Conservation (phyloP, 345 rosid species). For the Brassica incana region DNA sequence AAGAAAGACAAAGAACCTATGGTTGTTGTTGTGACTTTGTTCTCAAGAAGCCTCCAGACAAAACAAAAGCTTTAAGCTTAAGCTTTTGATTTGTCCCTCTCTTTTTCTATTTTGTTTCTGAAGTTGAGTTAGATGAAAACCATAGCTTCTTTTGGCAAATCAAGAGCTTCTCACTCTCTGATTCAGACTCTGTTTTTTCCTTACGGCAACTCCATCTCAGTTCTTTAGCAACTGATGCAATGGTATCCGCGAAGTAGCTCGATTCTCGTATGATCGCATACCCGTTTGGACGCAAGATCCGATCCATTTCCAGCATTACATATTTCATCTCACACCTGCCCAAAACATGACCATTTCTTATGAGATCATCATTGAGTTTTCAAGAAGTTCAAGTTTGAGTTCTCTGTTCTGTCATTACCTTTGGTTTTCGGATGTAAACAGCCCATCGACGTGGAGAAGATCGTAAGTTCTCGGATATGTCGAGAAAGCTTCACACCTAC, state of each 20-base stretch:
- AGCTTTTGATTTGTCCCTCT: slow-evolving; percentile 17
- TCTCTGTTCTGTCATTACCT: slow-evolving; percentile 51
- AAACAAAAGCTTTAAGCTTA: slow-evolving; percentile 25
- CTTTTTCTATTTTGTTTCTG: slow-evolving; percentile 12
- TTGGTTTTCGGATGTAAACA: slow-evolving; percentile 85
- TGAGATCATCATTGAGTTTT: neutral
- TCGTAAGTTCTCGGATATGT: slow-evolving; percentile 97
- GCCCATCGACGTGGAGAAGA: slow-evolving; percentile 89
- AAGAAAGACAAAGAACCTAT: slow-evolving; percentile 31
- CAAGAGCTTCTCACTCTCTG: slow-evolving; percentile 75
- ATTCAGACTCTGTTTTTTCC: slow-evolving; percentile 62
- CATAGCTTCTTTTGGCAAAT: slow-evolving; percentile 92
- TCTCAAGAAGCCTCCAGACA: slow-evolving; percentile 23
- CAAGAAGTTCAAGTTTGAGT: neutral
- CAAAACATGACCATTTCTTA: slow-evolving; percentile 4
- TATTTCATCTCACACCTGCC: slow-evolving; percentile 86
- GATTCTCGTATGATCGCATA: slow-evolving; percentile 80
- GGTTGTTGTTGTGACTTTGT: slow-evolving; percentile 18
- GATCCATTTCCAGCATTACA: slow-evolving; percentile 88
- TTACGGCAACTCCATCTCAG: slow-evolving; percentile 84
- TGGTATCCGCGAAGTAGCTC: slow-evolving; percentile 60
- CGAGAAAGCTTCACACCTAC: slow-evolving; percentile 98
- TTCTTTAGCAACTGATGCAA: slow-evolving; percentile 71
- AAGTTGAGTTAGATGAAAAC: slow-evolving; percentile 51
- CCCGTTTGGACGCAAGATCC: slow-evolving; percentile 80